phyloP scores from a whole-genome alignment of 331 rosid species.

The Cydonia oblonga region DNA sequence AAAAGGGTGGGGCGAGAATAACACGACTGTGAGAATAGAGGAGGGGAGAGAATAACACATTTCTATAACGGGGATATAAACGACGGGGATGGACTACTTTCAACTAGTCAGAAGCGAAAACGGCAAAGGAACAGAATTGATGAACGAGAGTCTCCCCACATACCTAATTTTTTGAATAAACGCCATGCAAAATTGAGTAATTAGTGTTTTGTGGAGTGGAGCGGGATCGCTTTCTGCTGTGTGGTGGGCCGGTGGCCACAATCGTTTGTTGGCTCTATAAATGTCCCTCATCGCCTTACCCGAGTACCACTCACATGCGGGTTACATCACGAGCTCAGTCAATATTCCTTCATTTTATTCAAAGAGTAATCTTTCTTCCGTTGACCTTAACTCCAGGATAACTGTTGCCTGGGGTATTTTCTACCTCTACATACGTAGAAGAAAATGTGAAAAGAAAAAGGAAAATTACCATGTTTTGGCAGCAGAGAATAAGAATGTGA shows the following conservation, averaged over 20 bases:
- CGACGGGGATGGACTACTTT: too few relatives aligned
- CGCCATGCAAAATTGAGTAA: background rate
- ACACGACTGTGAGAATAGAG: too few relatives aligned
- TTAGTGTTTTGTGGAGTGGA: background rate
- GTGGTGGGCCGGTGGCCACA: background rate
- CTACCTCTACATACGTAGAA: background rate
- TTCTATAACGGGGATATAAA: too few relatives aligned
- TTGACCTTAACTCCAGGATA: background rate
- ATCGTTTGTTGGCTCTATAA: too few relatives aligned
- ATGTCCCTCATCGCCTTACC: background rate
- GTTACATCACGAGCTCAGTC: background rate
- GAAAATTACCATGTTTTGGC: background rate
- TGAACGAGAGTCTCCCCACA: too few relatives aligned
- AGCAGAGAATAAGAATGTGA: too few relatives aligned
- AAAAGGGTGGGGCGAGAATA: too few relatives aligned
- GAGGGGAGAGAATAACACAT: too few relatives aligned
- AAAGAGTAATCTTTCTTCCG: background rate
- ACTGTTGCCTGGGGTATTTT: too few relatives aligned
- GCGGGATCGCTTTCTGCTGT: background rate
- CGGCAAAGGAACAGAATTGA: too few relatives aligned
- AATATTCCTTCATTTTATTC: background rate
- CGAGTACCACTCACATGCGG: background rate
- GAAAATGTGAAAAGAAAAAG: background rate
- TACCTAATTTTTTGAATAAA: too few relatives aligned
- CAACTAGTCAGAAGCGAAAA: too few relatives aligned